These are phyloP conservation scores for Serpula lacrymans DNA, from an alignment of 768 basidiomycete species.

Conservation along the genomic window DNA sequence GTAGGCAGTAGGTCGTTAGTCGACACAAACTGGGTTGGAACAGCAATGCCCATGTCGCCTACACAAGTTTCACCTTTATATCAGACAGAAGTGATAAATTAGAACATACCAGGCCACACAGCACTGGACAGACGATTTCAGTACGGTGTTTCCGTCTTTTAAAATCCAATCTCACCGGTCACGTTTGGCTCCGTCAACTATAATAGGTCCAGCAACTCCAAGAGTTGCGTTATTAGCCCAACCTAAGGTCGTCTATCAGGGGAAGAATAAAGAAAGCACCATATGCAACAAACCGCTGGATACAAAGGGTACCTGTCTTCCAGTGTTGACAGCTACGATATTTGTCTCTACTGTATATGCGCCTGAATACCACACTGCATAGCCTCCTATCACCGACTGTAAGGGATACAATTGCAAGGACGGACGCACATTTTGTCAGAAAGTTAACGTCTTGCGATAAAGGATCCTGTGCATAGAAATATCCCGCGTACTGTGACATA, in stretches of 20 bases:
- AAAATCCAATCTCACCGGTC: constrained; percentile 36
- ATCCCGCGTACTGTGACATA: constrained; percentile 45
- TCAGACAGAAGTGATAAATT: background rate
- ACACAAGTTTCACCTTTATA: background rate
- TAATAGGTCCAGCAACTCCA: constrained; percentile 56
- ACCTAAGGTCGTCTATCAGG: background rate
- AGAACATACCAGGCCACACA: constrained; percentile 50
- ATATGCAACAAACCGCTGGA: constrained; percentile 30
- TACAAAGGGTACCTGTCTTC: constrained; percentile 45
- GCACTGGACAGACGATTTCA: constrained; percentile 30
- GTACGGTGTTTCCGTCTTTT: background rate
- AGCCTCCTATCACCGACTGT: constrained; percentile 17
- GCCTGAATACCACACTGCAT: constrained; percentile 52
- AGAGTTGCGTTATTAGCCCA: constrained; percentile 56
- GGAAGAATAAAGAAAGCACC: background rate
- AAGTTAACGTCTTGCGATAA: constrained; percentile 44
- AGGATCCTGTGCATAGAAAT: constrained; percentile 47
- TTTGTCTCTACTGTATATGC: constrained; percentile 62
- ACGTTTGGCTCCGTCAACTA: constrained; percentile 60
- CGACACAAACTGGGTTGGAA: constrained; percentile 58
- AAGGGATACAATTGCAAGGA: constrained; percentile 1
- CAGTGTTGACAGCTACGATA: constrained; percentile 48
- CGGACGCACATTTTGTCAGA: constrained; percentile 41
- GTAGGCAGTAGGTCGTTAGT: constrained; percentile 57
- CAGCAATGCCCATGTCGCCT: constrained; percentile 64